phyloP scores from a whole-genome alignment of 2,329 filamentous ascomycete genomes.

The Aureobasidium sp. region DNA sequence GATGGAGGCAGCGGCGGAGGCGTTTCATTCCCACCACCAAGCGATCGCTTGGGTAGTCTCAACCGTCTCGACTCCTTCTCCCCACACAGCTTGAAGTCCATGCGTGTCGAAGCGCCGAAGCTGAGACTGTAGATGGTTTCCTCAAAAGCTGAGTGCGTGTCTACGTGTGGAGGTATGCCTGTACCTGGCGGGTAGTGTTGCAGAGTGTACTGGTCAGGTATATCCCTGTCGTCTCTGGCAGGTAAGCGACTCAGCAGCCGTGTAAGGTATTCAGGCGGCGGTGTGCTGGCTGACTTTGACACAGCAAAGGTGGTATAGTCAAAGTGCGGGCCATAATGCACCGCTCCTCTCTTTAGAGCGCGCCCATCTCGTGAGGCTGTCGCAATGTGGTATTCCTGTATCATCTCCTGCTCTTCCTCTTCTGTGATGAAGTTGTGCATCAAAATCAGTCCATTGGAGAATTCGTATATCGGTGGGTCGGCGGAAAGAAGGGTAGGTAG shows the following conservation, averaged over 20 bases:
- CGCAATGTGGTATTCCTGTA: slow-evolving; percentile 9
- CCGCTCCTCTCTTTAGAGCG: neutral
- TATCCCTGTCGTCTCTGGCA: slow-evolving; percentile 2
- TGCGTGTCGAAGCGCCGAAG: slow-evolving; percentile 8
- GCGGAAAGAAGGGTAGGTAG: neutral
- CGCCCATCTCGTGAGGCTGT: neutral
- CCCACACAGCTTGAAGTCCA: slow-evolving; percentile 11
- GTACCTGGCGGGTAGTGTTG: slow-evolving; percentile 13
- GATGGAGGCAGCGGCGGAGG: neutral
- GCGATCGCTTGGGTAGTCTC: slow-evolving; percentile 8
- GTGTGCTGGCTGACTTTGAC: slow-evolving; percentile 5
- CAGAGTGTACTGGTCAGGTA: slow-evolving; percentile 11
- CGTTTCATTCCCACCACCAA: slow-evolving; percentile 1
- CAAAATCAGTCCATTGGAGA: slow-evolving; percentile 7
- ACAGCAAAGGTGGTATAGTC: slow-evolving; percentile 15
- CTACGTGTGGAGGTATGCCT: slow-evolving; percentile 15
- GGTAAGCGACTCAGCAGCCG: slow-evolving; percentile 5
- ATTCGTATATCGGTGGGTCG: neutral
- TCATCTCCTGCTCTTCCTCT: slow-evolving; percentile 15
- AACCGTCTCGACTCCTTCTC: slow-evolving; percentile 9
- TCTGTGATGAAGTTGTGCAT: slow-evolving; percentile 11
- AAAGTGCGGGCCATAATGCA: slow-evolving; percentile 14
- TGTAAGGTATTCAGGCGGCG: slow-evolving; percentile 5
- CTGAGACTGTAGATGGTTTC: slow-evolving; percentile 14
- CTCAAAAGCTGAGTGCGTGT: slow-evolving; percentile 16